Percentiles rank a stretch among this genome's conserved stretches.
Conservation (phyloP, 768 basidiomycete species). For the Coprinopsis cinerea region DNA sequence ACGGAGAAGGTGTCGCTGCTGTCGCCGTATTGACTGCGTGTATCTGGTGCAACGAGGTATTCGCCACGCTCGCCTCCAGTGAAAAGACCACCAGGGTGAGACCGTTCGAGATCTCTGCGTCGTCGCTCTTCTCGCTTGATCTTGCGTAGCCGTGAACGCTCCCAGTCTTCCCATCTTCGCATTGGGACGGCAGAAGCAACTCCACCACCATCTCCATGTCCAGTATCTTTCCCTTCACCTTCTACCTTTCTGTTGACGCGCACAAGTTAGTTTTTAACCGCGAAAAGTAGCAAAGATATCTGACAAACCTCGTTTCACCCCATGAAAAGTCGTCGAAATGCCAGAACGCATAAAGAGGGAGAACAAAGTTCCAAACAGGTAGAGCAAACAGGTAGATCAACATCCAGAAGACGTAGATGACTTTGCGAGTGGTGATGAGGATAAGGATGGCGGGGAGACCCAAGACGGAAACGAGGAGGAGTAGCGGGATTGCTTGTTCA, state of each 20-base stretch:
- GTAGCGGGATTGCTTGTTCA: constrained; percentile 88
- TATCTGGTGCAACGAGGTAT: constrained; percentile 51
- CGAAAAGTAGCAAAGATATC: not conserved
- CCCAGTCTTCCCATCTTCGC: constrained; percentile 99
- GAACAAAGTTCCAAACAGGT: constrained; percentile 93
- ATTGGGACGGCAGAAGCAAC: constrained; percentile 70
- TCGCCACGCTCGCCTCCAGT: constrained; percentile 61
- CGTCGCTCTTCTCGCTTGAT: constrained; percentile 81
- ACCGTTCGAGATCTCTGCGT: constrained; percentile 73
- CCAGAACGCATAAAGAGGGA: constrained; percentile 97
- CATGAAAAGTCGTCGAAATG: constrained; percentile 99
- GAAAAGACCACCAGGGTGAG: constrained; percentile 63
- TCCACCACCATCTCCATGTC: constrained; percentile 62
- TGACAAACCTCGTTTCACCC: constrained; percentile 91
- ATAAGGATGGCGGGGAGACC: constrained; percentile 92
- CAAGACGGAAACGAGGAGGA: constrained; percentile 84
- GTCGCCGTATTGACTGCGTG: constrained; percentile 58
- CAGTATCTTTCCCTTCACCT: constrained; percentile 78
- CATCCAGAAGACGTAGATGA: constrained; percentile 99
- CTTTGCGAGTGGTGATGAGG: constrained; percentile 87
- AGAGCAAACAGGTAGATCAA: constrained; percentile 87
- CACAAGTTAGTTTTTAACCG: constrained; percentile 2
- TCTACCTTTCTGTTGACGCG: constrained; percentile 75
- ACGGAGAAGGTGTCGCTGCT: constrained; percentile 79
- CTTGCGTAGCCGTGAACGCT: constrained; percentile 89